phyloP scores from a whole-genome alignment of 257 asterid species.

The Datura wrightii region DNA sequence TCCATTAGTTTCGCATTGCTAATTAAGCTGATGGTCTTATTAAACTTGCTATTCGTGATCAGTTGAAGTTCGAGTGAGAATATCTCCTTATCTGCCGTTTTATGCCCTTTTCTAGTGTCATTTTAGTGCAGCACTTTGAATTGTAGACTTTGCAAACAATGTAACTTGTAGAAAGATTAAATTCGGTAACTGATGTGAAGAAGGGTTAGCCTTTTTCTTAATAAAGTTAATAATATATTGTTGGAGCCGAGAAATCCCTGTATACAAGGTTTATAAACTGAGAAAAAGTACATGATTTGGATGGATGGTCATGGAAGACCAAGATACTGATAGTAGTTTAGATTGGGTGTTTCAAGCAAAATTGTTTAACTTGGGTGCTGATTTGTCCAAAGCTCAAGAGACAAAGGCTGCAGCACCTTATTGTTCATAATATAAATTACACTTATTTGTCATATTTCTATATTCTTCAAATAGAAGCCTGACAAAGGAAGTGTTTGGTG shows the following conservation, averaged over 20 bases:
- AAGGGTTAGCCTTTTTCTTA: neutral
- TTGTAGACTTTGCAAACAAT: neutral
- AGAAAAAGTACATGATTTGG: neutral
- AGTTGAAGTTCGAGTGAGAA: neutral
- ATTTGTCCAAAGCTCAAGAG: neutral
- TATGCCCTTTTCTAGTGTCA: neutral
- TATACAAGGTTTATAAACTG: neutral
- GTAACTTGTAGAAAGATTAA: neutral
- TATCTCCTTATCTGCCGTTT: neutral
- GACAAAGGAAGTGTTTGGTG: neutral
- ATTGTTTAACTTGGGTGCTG: neutral
- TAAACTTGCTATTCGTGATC: neutral
- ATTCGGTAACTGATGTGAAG: neutral
- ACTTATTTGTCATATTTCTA: neutral
- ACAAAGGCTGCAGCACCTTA: neutral
- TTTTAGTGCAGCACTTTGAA: neutral
- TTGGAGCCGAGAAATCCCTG: neutral
- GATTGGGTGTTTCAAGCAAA: neutral
- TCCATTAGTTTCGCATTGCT: neutral
- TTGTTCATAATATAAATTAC: neutral
- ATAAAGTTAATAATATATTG: neutral
- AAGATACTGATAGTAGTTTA: neutral
- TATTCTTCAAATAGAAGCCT: neutral
- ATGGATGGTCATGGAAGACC: slow-evolving; percentile 17
- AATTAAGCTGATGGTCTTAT: neutral